Base-by-base conservation (phyloP, 768 basidiomycete species). In the Pulveroboletus sp. region DNA sequence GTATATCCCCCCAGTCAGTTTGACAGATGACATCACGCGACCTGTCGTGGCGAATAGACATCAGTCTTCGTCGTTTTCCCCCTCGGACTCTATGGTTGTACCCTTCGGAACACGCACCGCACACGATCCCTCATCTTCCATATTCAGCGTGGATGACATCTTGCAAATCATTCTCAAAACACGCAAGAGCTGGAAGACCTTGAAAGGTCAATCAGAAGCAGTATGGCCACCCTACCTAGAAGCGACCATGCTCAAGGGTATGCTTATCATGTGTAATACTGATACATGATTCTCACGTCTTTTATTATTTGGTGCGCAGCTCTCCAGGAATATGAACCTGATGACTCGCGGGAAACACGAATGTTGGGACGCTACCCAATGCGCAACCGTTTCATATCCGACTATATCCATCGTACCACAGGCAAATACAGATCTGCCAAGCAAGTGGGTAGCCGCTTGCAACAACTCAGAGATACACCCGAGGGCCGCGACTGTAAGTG, bases 171-270 rank as follows among this genome's bases (percentile, higher is more conserved):
- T 88, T 53, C 77, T 85, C 54, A 79, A 76, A 53, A 78, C 78
- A 36, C 78, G 86, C 55, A 87, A 86, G 67, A 83, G 78, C 60
- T 89, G 85, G 84, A 86, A 87, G 63, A 86, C 83, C 0, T 67
- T 83, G 23, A 78, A 79, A 62, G 86, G 84, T 38, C 57, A 57
- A 39, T 79, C 81, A 26, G 86, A 89, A 63, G 76, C 83, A 10
- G 86, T 89, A 19, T 89, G 87, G 87, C 87, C 87, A 45, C 85
- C 83, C 11, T 78, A 84, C 57, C 79, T 89, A 43, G 87, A 89
- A 71, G 85, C 82, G 24, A 83, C 84, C 34, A 73, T 89, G 56
- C 76, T 89, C 36, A 82, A 87, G 76, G 87, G 87, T 84, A 53
- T 36, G 69, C 46, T 52, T 47, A 50, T 50, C 43, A 27, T 43